These are phyloP conservation scores for Leccinum subgranulosum DNA, from an alignment of 768 basidiomycete genomes.

Conservation along the genomic window DNA sequence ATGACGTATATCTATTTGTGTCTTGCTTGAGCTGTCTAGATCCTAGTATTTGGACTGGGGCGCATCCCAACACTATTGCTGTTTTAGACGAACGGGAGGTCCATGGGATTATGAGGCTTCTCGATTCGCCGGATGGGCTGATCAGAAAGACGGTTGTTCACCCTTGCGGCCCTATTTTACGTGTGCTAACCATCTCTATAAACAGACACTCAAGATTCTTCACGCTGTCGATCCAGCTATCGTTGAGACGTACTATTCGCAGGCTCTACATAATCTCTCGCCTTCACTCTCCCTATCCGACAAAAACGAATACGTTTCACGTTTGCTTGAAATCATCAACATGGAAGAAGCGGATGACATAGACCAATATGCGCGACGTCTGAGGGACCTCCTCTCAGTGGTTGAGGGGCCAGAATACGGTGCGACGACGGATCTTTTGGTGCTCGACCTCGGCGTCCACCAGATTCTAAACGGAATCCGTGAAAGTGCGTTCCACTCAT, in stretches of 20 bases:
- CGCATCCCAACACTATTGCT: constrained; percentile 43
- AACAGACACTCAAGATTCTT: constrained; percentile 60
- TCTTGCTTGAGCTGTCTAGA: constrained; percentile 59
- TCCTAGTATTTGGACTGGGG: constrained; percentile 67
- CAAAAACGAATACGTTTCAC: constrained; percentile 40
- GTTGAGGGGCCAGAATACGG: constrained; percentile 34
- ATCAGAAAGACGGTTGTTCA: constrained; percentile 58
- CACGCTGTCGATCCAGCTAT: constrained; percentile 56
- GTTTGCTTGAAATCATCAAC: constrained; percentile 56
- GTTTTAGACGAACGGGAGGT: constrained; percentile 73
- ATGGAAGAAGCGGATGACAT: constrained; percentile 47
- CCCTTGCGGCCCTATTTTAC: not conserved
- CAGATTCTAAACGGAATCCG: constrained; percentile 48
- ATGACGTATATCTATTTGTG: constrained; percentile 66
- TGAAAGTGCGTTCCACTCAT: constrained; percentile 39
- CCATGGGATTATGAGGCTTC: constrained; percentile 62
- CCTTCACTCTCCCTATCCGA: constrained; percentile 32
- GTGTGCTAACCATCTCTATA: constrained; percentile 4
- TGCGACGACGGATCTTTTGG: constrained; percentile 30
- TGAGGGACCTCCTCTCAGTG: constrained; percentile 41
- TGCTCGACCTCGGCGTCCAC: constrained; percentile 60
- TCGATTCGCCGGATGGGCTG: constrained; percentile 56
- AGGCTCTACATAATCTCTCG: constrained; percentile 39
- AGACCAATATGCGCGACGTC: constrained; percentile 52
- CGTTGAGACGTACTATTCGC: constrained; percentile 51